Evolutionary conservation across 176 grass and related monocot genomes (phyloP), one percentile per base, ranked within the genome.

Genomic region (Rhynchospora pubera): DNA sequence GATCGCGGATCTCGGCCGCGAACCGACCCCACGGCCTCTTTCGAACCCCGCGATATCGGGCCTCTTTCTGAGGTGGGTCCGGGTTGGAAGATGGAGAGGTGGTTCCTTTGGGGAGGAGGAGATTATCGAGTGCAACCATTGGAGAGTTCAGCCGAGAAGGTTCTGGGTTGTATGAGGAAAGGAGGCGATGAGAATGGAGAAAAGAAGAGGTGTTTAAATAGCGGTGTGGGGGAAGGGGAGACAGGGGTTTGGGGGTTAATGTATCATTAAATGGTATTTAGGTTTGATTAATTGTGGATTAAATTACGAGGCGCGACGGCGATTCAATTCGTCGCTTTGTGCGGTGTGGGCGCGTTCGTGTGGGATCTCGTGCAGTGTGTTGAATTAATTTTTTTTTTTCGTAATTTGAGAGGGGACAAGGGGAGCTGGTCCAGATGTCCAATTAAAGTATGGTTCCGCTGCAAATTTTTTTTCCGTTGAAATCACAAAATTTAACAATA

Each of bases 1-100:
- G 96, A 74, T 99, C 92, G 59, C 96, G 87, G 78, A 95, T 95
- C 91, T 95, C 96, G 80, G 96, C 96, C 9, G 91, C 96, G 65
- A 85, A 99, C 62, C 92, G 81, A 2, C 96, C 96, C 96, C 96
- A 99, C 24, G 92, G 92, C 0, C 96, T 81, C 92, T 99, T 99
- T 73, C 96, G 77, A 18, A 99, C 92, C 42, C 96, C 96, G 0
- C 92, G 24, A 85, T 51, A 99, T 83, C 92, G 88, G 51, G 84
- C 46, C 47, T 89, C 87, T 34, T 73, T 79, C 79, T 26, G 23
- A 30, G 62, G 52, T n/a, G 89, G 68, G 0, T 75, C 85, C 5
- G 81, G 84, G 0, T 81, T 87, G 0, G n/a, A 56, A 19, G 82
- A 77, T 0, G 84, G 69, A 30, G 77, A 62, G 3, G 66, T 81